These are phyloP conservation scores for Flaveria brownii DNA, from an alignment of 129 eudicot genomes.

Conservation along the genomic window DNA sequence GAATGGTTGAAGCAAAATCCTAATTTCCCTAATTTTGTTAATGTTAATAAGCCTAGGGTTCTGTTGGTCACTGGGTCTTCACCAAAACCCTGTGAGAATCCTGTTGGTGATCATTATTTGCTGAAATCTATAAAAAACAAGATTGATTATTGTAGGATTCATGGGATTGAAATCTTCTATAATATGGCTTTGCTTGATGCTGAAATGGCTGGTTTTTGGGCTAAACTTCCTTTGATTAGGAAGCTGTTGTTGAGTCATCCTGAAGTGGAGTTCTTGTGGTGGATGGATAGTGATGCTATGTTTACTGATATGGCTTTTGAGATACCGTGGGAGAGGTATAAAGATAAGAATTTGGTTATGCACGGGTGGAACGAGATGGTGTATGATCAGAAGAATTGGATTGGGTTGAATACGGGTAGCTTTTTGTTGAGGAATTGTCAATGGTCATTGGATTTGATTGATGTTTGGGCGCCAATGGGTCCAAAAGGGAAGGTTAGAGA, in stretches of 20 bases:
- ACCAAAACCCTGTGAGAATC: conserved; percentile 90
- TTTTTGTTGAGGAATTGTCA: conserved; percentile 75
- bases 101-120: conserved; percentile 89
- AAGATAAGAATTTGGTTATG: conserved; percentile 60
- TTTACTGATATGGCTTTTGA: conserved; percentile 89
- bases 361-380: conserved; percentile 89
- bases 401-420: conserved; percentile 83
- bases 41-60: conserved; percentile 64
- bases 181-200: conserved; percentile 84
- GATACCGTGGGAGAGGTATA: conserved; percentile 86
- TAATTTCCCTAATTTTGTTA: conserved; percentile 54
- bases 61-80: conserved; percentile 78
- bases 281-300: conserved; percentile 99
- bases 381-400: conserved; percentile 81
- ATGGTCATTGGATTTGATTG: conserved; percentile 83
- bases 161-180: conserved; percentile 77
- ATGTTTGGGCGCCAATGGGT: conserved; percentile 92
- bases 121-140: conserved; percentile 76
- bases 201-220: conserved; percentile 94
- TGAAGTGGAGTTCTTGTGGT: conserved; percentile 86
- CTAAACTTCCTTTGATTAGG: conserved; percentile 71
- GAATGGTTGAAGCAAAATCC: conserved; percentile 72
- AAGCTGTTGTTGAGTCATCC: conserved; percentile 78
- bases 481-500: conserved; percentile 76
- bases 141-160: conserved; percentile 81